phyloP scores from a whole-genome alignment of 108 stramenopile species.

The Phaeodactylum tricornutum region DNA sequence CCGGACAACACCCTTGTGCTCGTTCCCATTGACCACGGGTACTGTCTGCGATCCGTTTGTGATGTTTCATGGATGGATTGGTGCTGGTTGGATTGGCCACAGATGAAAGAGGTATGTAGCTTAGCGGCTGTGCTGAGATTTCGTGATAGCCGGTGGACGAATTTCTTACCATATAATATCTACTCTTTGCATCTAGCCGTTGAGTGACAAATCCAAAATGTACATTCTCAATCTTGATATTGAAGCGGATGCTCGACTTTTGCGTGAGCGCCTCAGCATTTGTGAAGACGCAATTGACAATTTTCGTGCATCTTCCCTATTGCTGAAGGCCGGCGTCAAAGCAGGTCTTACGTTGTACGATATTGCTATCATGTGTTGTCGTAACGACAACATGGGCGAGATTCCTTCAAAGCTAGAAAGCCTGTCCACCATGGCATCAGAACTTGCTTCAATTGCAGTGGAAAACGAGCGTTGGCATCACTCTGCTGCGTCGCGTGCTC shows the following conservation, averaged over 20 bases:
- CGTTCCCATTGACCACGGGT: conserved; percentile 97
- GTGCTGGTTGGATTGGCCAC: conserved; percentile 98
- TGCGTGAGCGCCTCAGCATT: conserved; percentile 59
- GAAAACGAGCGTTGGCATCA: conserved; percentile 74
- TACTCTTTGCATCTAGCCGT: conserved; percentile 43
- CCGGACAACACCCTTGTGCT: conserved; percentile 67
- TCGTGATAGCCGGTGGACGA: not conserved
- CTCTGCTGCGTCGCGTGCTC: conserved; percentile 59
- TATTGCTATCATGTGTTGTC: conserved; percentile 75
- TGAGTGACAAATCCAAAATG: conserved; percentile 44
- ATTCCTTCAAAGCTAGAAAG: conserved; percentile 65
- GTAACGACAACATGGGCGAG: conserved; percentile 68
- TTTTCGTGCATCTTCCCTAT: conserved; percentile 53
- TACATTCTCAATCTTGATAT: conserved; percentile 68
- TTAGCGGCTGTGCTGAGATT: not conserved
- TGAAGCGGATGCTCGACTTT: conserved; percentile 54
- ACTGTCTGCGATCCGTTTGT: conserved; percentile 80
- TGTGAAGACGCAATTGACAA: conserved; percentile 56
- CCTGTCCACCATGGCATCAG: conserved; percentile 66
- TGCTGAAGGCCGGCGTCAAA: conserved; percentile 66
- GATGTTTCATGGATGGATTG: conserved; percentile 98
- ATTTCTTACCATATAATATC: no score
- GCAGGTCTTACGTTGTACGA: conserved; percentile 72
- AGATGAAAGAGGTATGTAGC: conserved; percentile 63
- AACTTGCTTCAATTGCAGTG: conserved; percentile 61